Conservation (phyloP, 2,329 filamentous ascomycete species). For the Pseudocercospora cruenta region DNA sequence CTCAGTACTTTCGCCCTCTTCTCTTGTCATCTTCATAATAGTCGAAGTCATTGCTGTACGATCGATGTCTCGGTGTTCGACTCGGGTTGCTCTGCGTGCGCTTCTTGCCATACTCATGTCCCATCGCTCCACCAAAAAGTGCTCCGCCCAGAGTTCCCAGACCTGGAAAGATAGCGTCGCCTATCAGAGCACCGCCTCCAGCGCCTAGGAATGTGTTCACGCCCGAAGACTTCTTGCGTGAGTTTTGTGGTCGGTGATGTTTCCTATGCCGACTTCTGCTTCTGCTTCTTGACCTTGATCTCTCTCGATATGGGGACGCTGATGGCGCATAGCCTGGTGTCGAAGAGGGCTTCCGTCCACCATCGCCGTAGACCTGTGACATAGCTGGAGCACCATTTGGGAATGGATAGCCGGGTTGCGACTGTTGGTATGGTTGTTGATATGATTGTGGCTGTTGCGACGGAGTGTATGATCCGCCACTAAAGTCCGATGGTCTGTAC, state of each 20-base stretch:
- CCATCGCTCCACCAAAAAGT: slow-evolving; percentile 48
- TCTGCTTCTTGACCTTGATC: slow-evolving; percentile 19
- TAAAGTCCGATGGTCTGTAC: slow-evolving; percentile 22
- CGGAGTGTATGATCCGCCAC: slow-evolving; percentile 1
- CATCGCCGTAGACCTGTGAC: slow-evolving; percentile 21
- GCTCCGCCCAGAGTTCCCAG: slow-evolving; percentile 45
- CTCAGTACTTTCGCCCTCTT: slow-evolving; percentile 28
- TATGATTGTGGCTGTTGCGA: slow-evolving; percentile 22
- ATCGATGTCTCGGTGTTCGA: slow-evolving; percentile 16
- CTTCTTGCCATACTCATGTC: slow-evolving; percentile 45
- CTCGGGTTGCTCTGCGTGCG: slow-evolving; percentile 29
- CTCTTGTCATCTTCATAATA: slow-evolving; percentile 27
- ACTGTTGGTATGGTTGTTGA: slow-evolving; percentile 25
- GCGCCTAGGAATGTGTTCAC: slow-evolving; percentile 49
- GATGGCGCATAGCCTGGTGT: slow-evolving; percentile 25
- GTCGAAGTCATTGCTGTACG: slow-evolving; percentile 25
- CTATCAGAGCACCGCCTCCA: slow-evolving; percentile 49
- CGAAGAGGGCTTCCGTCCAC: slow-evolving; percentile 17
- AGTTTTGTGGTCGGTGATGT: slow-evolving; percentile 23
- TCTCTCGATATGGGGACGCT: slow-evolving; percentile 20
- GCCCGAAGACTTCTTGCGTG: slow-evolving; percentile 30
- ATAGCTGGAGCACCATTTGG: slow-evolving; percentile 18
- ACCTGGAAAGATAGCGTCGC: slow-evolving; percentile 50
- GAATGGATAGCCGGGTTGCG: slow-evolving; percentile 16
- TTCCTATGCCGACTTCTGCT: slow-evolving; percentile 24